Percentiles rank a stretch among this genome's conserved stretches.
phyloP scores from a whole-genome alignment of 805 yeast species.

The Ascoidea rubescens region DNA sequence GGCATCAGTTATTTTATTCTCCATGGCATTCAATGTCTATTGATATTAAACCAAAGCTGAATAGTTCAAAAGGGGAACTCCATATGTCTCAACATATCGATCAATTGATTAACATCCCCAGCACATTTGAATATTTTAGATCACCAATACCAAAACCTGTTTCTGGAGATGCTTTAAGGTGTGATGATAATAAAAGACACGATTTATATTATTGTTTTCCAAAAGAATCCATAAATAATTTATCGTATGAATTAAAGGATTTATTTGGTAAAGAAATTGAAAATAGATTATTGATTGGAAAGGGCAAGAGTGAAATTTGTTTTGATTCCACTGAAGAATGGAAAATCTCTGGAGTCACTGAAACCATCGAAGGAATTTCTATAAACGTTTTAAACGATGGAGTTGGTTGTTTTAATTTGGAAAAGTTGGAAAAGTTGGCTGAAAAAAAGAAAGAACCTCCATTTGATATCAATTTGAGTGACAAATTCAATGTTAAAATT shows the following conservation, averaged over 20 bases:
- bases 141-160: conserved; percentile 75
- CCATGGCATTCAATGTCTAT: conserved; percentile 91
- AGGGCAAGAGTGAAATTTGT: conserved; percentile 22
- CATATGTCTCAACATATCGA: conserved; percentile 54
- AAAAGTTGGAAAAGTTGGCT: background rate
- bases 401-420: conserved; percentile 4
- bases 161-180: conserved; percentile 53
- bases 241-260: conserved; percentile 39
- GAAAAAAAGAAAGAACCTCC: conserved; percentile 6
- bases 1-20: conserved; percentile 81
- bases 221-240: conserved; percentile 30
- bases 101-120: conserved; percentile 57
- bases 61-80: conserved; percentile 20
- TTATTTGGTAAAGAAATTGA: conserved; percentile 56
- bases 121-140: conserved; percentile 43
- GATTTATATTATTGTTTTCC: conserved; percentile 75
- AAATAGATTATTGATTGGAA: conserved; percentile 51
- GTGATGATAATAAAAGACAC: conserved; percentile 50
- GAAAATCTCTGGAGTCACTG: conserved; percentile 20
- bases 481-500: conserved; percentile 3
- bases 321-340: conserved; percentile 33
- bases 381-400: background rate
- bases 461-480: background rate
- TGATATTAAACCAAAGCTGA: conserved; percentile 45
- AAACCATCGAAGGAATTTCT: background rate